phyloP scores from a whole-genome alignment of 768 basidiomycete species.

The Lentinula sp. region DNA sequence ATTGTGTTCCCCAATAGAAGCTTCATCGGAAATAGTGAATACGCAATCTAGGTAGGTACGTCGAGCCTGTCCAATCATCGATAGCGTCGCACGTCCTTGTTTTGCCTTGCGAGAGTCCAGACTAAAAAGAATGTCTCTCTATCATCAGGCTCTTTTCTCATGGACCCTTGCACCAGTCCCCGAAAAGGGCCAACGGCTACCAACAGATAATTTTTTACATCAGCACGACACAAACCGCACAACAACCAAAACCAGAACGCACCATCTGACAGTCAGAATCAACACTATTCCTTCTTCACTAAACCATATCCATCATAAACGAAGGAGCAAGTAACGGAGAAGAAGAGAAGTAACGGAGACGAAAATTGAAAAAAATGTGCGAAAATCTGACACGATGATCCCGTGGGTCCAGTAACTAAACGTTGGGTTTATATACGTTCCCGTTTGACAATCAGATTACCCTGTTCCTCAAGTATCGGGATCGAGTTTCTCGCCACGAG shows the following conservation, averaged over 20 bases:
- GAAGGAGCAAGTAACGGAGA: neutral
- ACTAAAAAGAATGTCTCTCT: neutral
- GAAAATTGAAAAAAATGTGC: neutral
- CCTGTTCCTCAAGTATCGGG: constrained; percentile 22
- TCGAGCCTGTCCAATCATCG: no score
- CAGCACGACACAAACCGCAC: neutral
- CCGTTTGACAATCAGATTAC: neutral
- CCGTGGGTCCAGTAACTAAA: neutral
- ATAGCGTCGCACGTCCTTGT: no score
- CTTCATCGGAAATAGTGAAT: no score
- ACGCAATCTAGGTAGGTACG: no score
- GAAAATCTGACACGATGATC: neutral
- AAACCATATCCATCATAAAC: neutral
- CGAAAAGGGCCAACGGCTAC: neutral
- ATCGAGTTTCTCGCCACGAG: constrained; percentile 81
- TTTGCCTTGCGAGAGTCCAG: no score
- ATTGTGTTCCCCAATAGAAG: no score
- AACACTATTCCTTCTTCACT: neutral
- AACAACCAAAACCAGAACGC: neutral
- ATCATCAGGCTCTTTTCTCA: neutral
- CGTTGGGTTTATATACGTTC: neutral
- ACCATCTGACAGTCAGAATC: neutral
- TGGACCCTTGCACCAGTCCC: no score
- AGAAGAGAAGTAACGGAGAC: neutral
- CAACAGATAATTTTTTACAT: neutral